Evolutionary conservation across 371 early-diverging fungal genomes (phyloP).

Genomic region (Rhizopus microsporus): DNA sequence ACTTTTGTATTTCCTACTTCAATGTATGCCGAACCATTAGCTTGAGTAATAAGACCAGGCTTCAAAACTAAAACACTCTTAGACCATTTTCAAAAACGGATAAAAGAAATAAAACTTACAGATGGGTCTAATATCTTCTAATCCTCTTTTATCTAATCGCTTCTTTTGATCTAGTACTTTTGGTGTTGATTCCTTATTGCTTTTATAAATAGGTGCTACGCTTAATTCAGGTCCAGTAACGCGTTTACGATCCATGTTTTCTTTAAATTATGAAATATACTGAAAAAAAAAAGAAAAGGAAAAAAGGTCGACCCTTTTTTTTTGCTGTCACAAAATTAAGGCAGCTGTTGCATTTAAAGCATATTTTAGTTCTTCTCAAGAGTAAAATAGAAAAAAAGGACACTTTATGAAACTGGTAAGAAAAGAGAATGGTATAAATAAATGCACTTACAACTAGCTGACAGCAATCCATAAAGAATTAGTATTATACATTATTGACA

Average conservation of each 20-base stretch:
- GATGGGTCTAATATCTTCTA: conserved; percentile 63
- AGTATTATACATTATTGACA: too few species aligned
- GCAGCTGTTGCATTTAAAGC: not conserved
- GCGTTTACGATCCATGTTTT: conserved; percentile 70
- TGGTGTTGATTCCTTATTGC: conserved; percentile 21
- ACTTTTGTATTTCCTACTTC: conserved; percentile 87
- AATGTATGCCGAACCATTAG: conserved; percentile 90
- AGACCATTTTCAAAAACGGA: not conserved
- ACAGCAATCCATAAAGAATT: too few species aligned
- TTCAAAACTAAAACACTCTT: conserved; percentile 61
- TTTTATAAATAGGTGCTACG: conserved; percentile 64
- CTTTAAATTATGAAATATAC: not conserved
- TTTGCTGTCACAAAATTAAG: not conserved
- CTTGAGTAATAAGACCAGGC: conserved; percentile 82
- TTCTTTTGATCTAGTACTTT: conserved; percentile 31
- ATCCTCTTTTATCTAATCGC: conserved; percentile 56
- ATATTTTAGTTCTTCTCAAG: too few species aligned
- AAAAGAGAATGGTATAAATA: too few species aligned
- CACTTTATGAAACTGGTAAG: too few species aligned
- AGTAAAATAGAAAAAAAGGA: too few species aligned
- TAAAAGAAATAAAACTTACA: conserved; percentile 38
- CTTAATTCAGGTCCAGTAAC: conserved; percentile 77
- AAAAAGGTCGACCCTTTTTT: not conserved
- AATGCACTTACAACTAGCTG: too few species aligned
- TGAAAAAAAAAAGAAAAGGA: not conserved